Evolutionary conservation across 2,329 filamentous ascomycete species (phyloP).

Genomic region (Phoma herbarum): DNA sequence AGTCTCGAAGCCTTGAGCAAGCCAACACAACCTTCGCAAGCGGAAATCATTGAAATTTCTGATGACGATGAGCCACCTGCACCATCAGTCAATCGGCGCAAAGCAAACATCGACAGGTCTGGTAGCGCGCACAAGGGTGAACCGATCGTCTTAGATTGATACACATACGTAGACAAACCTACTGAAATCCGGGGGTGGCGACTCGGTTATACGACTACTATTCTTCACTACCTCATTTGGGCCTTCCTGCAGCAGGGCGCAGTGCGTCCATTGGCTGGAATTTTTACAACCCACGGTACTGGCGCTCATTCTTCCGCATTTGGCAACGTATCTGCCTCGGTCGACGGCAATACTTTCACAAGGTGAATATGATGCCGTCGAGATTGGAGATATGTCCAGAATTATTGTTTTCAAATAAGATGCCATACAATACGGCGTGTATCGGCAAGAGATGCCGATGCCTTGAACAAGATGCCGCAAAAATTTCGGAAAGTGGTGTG

Average conservation of each 20-base stretch:
- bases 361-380: not conserved
- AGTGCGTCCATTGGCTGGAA: conserved; percentile 5
- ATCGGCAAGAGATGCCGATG: conserved; percentile 23
- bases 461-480: conserved; percentile 14
- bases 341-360: not conserved
- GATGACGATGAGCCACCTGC: conserved; percentile 33
- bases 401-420: not conserved
- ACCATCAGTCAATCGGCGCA: not conserved
- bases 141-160: not conserved
- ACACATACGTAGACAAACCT: not conserved
- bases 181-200: conserved; percentile 11
- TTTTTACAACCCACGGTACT: conserved; percentile 3
- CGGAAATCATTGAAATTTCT: conserved; percentile 42
- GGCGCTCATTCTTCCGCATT: conserved; percentile 22
- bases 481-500: conserved; percentile 15
- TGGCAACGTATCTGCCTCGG: conserved; percentile 15
- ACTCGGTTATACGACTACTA: conserved; percentile 8
- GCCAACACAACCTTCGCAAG: conserved; percentile 35
- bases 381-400: not conserved
- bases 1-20: conserved; percentile 31
- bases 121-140: not conserved
- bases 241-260: not conserved
- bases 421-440: not conserved
- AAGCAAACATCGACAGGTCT: not conserved
- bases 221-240: not conserved